These are phyloP conservation scores for Rhodotorula toruloides DNA, from an alignment of 768 basidiomycete genomes.

Conservation along the genomic window DNA sequence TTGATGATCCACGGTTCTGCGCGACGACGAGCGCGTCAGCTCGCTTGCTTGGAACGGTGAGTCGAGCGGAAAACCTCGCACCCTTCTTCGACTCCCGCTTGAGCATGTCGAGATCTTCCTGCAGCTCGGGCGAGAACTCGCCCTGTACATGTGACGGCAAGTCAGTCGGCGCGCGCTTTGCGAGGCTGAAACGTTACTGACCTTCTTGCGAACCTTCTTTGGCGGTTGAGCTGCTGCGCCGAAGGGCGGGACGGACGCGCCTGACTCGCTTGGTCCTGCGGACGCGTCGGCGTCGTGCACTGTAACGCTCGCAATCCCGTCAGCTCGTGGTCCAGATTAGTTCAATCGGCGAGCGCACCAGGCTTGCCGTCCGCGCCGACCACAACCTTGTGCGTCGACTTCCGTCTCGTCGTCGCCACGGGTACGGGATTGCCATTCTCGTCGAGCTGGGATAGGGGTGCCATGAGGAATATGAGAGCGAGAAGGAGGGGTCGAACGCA, in stretches of 20 bases:
- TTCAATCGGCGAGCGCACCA: background rate
- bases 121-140: constrained; percentile 67
- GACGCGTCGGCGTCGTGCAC: constrained; percentile 5
- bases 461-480: background rate
- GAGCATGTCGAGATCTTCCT: constrained; percentile 59
- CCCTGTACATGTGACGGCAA: constrained; percentile 32
- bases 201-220: constrained; percentile 17
- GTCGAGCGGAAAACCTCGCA: constrained; percentile 6
- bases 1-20: constrained; percentile 72
- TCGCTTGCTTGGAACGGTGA: background rate
- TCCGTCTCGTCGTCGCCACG: background rate
- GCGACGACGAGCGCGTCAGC: constrained; percentile 43
- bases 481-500: background rate
- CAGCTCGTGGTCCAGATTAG: too few species aligned
- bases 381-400: constrained; percentile 9
- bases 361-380: constrained; percentile 22
- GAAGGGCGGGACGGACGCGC: background rate
- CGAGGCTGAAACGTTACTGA: background rate
- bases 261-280: background rate
- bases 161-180: background rate
- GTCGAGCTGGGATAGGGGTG: constrained; percentile 5
- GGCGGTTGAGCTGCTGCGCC: background rate
- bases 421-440: constrained; percentile 28
- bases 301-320: background rate
- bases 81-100: constrained; percentile 48